A percentile compares a stretch with the other conserved stretches of the same genome.
Conservation (phyloP, 2,329 filamentous ascomycete genomes). For the Cladophialophora immunda region DNA sequence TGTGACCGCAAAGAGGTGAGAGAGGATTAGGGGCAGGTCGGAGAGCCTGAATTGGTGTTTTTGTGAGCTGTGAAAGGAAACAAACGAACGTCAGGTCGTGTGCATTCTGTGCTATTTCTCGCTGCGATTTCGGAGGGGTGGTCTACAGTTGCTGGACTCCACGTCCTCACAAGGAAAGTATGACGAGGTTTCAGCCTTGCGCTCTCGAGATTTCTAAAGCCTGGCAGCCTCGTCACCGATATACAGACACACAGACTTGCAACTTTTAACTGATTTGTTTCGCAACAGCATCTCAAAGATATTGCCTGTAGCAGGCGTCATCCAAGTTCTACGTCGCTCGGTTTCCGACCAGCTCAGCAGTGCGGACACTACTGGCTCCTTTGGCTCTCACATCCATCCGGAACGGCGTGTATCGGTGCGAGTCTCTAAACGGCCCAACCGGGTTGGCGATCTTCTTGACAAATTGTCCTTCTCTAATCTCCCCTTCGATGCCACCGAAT, state of each 20-base stretch:
- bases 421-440: conserved; percentile 29
- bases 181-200: conserved; percentile 13
- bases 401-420: conserved; percentile 25
- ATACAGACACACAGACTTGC: too few relatives aligned
- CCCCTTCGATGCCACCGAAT: conserved; percentile 29
- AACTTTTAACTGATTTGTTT: too few relatives aligned
- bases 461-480: conserved; percentile 28
- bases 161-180: conserved; percentile 8
- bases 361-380: neutral
- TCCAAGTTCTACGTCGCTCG: neutral
- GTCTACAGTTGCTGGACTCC: neutral
- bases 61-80: neutral
- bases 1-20: neutral
- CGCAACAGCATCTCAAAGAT: neutral
- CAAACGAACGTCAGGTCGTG: neutral
- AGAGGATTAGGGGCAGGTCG: conserved; percentile 3
- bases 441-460: conserved; percentile 28
- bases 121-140: conserved; percentile 1
- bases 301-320: neutral
- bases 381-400: conserved; percentile 17
- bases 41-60: neutral
- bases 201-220: neutral
- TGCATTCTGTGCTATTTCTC: neutral
- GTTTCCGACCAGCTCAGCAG: conserved; percentile 19
- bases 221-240: too few relatives aligned